Evolutionary conservation across 2,329 filamentous ascomycete genomes (phyloP).

Genomic region (Phialophora expanda): DNA sequence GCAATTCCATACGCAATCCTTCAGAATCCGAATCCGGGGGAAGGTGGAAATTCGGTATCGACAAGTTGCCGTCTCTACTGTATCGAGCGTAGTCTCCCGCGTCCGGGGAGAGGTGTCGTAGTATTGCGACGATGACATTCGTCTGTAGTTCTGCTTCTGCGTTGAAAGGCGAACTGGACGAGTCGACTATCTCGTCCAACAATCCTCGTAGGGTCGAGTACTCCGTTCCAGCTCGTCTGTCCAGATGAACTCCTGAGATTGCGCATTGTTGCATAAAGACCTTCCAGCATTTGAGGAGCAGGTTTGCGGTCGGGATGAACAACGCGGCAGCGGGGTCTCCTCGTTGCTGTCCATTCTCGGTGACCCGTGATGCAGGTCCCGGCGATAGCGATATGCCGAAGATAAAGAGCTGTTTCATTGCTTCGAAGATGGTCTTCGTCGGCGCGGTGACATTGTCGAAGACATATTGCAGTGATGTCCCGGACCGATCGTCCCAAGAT

Average conservation of each 20-base stretch:
- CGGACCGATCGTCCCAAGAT: neutral
- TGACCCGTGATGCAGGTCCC: too few relatives aligned
- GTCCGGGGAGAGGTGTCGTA: constrained; percentile 17
- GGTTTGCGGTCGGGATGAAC: constrained; percentile 25
- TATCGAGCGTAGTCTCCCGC: neutral
- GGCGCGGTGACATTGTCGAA: constrained; percentile 35
- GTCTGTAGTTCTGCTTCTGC: constrained; percentile 7
- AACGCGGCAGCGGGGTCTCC: neutral
- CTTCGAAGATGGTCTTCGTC: constrained; percentile 17
- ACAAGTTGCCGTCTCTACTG: neutral
- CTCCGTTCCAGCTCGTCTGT: constrained; percentile 7
- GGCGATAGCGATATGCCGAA: constrained; percentile 11
- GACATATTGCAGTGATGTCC: constrained; percentile 17
- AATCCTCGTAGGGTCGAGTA: neutral
- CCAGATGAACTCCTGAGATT: constrained; percentile 24
- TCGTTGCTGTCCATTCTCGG: neutral
- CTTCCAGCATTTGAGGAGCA: constrained; percentile 36
- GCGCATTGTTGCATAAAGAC: constrained; percentile 30
- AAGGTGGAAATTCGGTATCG: neutral
- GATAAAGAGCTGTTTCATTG: constrained; percentile 26
- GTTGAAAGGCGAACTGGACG: neutral
- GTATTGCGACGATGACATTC: constrained; percentile 24
- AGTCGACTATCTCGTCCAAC: constrained; percentile 10
- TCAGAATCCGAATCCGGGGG: neutral
- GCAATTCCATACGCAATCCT: neutral